Evolutionary conservation across 805 yeast genomes (phyloP), one percentile per base, ranked within the genome.

Genomic region (Candida nonsorbophila): DNA sequence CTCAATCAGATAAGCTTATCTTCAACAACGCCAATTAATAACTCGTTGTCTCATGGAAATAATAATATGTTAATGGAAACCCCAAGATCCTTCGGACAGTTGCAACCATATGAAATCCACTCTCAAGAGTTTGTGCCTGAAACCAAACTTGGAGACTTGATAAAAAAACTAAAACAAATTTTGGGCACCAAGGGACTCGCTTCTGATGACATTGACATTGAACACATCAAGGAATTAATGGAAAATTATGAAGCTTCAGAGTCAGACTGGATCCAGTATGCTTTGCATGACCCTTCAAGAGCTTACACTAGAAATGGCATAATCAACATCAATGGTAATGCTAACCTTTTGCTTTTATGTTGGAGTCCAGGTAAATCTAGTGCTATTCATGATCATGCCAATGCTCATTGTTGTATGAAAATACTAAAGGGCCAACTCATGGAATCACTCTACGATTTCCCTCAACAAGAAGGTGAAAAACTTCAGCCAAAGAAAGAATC

Each of bases 341-440:
- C 84, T 23, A 79, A 80, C 44, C 58, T 81, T 32, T 62, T 81
- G 29, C 54, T 81, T 10, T 53, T 81, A 28, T 85, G 79, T 13
- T 81, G 90, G 90, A 67, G 69, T 29, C 86, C 87, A 1, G 75
- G 76, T 6, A 65, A 67, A 43, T 66, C 76, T 15, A 74, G 83
- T 14, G 68, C 73, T 28, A 74, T 81, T 36, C 90, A 81, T 49
- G 85, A 79, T 51, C 90, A 81, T 43, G 84, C 86, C 13, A 66
- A 72, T 31, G 85, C 87, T 8, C 86, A 81, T 54, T 81, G 90
- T 53, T 68, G 79, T 36, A 79, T 81, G 77, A 80, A 80, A 51
- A 62, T 81, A 25, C 58, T 81, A 37, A 61, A 69, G 41, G 88
- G 88, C 6, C 50, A 55, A 17, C 59, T 81, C 27, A 55, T 56